Conservation (phyloP, 192 early-diverging fungal species). For the Globomyces pollinis-pini region DNA sequence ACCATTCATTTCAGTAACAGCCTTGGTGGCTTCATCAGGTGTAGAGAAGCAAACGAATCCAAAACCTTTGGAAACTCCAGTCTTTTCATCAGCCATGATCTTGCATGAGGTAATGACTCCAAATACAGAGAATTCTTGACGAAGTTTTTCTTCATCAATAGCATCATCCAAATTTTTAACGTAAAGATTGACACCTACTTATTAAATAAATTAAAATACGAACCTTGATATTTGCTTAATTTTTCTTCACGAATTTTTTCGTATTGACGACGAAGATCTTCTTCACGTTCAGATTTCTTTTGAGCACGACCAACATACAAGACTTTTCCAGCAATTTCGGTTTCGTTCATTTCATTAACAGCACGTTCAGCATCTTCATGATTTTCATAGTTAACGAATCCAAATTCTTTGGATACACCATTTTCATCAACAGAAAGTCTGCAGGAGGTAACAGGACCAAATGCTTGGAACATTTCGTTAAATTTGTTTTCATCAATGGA, state of each 20-base stretch:
- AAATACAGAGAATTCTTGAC: conserved; percentile 92
- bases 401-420: conserved; percentile 86
- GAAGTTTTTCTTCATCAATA: conserved; percentile 92
- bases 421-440: conserved; percentile 67
- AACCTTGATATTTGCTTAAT: conserved; percentile 87
- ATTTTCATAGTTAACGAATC: conserved; percentile 93
- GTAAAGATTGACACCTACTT: conserved; percentile 85
- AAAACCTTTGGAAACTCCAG: conserved; percentile 77
- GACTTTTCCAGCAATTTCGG: conserved; percentile 81
- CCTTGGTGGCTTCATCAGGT: conserved; percentile 97
- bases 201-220: background rate
- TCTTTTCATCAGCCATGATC: conserved; percentile 94
- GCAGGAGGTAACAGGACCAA: conserved; percentile 78
- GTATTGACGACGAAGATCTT: conserved; percentile 92
- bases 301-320: conserved; percentile 96
- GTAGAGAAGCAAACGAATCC: conserved; percentile 99
- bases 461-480: conserved; percentile 64
- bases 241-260: conserved; percentile 93
- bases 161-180: conserved; percentile 98
- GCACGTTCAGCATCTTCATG: conserved; percentile 84
- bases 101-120: conserved; percentile 95
- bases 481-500: conserved; percentile 77
- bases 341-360: conserved; percentile 89
- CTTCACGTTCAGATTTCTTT: conserved; percentile 96
- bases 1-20: conserved; percentile 98